Conservation (phyloP, 2,329 filamentous ascomycete species). For the Purpureocillium takamizusanense region DNA sequence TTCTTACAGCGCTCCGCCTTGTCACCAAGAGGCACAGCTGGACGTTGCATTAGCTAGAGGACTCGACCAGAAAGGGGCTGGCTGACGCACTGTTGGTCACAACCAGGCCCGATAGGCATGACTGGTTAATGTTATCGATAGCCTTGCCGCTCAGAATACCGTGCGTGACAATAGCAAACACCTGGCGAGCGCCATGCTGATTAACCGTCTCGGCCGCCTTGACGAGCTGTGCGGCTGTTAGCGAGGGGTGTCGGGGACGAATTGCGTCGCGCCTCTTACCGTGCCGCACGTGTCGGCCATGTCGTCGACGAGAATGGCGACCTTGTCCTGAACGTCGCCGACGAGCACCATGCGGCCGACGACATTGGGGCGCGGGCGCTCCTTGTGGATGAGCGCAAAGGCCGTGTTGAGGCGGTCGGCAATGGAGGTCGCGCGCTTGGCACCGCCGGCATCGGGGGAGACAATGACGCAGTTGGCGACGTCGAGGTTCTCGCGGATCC, state of each 20-base stretch:
- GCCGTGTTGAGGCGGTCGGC: constrained; percentile 83
- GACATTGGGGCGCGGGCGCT: constrained; percentile 76
- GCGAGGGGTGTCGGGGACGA: no score
- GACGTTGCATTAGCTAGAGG: constrained; percentile 13
- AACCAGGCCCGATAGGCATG: constrained; percentile 67
- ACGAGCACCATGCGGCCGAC: constrained; percentile 92
- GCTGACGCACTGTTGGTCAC: constrained; percentile 75
- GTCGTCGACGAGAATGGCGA: constrained; percentile 93
- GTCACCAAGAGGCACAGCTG: constrained; percentile 48
- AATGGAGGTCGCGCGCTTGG: constrained; percentile 88
- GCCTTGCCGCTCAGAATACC: constrained; percentile 84
- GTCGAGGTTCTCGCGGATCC: constrained; percentile 80
- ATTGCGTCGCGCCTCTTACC: constrained; percentile 12
- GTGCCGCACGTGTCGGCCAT: constrained; percentile 97
- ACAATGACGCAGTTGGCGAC: constrained; percentile 86
- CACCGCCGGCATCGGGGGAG: constrained; percentile 87
- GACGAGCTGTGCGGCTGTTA: constrained; percentile 27
- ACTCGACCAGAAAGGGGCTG: not conserved
- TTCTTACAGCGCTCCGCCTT: constrained; percentile 72
- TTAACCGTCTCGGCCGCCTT: constrained; percentile 89
- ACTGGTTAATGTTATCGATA: constrained; percentile 76
- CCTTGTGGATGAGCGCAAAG: constrained; percentile 95
- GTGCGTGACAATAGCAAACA: constrained; percentile 92
- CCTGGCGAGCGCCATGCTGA: constrained; percentile 75
- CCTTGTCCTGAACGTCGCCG: constrained; percentile 82